A percentile compares a stretch with the other conserved stretches of the same genome.
Conservation (phyloP, 257 asterid genomes). For the Penstemon newberryi region DNA sequence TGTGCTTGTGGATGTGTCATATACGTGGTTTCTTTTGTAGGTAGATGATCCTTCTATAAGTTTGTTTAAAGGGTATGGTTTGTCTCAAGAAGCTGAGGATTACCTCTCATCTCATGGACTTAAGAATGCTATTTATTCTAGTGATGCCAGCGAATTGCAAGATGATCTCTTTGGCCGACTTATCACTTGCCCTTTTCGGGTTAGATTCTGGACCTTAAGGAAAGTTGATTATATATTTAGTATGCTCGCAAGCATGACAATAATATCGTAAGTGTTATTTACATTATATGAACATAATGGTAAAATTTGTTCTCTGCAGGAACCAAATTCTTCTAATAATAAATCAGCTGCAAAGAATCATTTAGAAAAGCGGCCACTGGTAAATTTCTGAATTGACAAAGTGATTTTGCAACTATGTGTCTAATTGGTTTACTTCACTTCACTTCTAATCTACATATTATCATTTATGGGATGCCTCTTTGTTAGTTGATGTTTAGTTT, state of each 20-base stretch:
- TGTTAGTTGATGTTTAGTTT: too few species aligned
- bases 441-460: neutral
- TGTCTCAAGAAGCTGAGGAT: conserved; percentile 76
- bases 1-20: conserved; percentile 11
- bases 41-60: conserved; percentile 59
- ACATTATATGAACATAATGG: conserved; percentile 2
- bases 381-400: conserved; percentile 27
- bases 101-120: conserved; percentile 82
- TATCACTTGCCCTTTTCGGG: conserved; percentile 79
- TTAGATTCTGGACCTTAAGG: conserved; percentile 38
- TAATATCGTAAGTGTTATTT: conserved; percentile 1
- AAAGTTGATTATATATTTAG: conserved; percentile 11
- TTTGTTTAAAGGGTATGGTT: conserved; percentile 75
- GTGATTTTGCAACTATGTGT: conserved; percentile 1
- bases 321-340: conserved; percentile 71
- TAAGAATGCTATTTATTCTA: conserved; percentile 68
- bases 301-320: conserved; percentile 45
- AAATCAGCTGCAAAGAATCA: conserved; percentile 52
- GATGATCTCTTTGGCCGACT: conserved; percentile 85
- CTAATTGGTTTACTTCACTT: conserved; percentile 16
- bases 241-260: neutral
- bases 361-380: conserved; percentile 67
- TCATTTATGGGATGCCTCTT: too few species aligned
- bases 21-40: conserved; percentile 38
- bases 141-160: conserved; percentile 54